phyloP scores from a whole-genome alignment of 2,329 filamentous ascomycete genomes.

The Aureobasidium sp. region DNA sequence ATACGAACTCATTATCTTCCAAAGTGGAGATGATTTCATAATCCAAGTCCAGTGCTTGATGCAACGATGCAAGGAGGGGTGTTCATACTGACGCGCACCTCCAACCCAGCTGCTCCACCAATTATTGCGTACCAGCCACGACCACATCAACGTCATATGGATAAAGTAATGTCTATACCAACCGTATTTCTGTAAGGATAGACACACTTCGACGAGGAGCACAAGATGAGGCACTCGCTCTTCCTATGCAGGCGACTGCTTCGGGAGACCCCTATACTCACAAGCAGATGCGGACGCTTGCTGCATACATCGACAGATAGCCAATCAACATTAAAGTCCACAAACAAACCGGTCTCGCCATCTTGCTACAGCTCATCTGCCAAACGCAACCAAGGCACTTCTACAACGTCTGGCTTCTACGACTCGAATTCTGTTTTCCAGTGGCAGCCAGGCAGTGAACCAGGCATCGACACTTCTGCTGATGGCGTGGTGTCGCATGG shows the following conservation, averaged over 20 bases:
- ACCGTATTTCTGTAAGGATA: neutral
- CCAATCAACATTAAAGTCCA: neutral
- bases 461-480: slow-evolving; percentile 21
- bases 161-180: neutral
- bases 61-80: neutral
- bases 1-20: no score
- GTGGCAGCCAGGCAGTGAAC: slow-evolving; percentile 19
- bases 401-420: slow-evolving; percentile 3
- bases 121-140: neutral
- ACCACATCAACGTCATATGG: slow-evolving; percentile 1
- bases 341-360: neutral
- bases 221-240: neutral
- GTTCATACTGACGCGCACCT: neutral
- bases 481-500: slow-evolving; percentile 14
- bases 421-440: slow-evolving; percentile 4
- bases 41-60: neutral
- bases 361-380: neutral
- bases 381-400: neutral
- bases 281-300: neutral
- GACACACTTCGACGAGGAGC: neutral
- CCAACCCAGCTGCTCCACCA: neutral
- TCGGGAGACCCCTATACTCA: neutral
- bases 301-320: neutral
- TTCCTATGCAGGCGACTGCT: neutral
- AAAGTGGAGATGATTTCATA: neutral